Evolutionary conservation across 2,329 filamentous ascomycete species (phyloP), one percentile per base, ranked within the genome.

Genomic region (Sporothrix pallida): DNA sequence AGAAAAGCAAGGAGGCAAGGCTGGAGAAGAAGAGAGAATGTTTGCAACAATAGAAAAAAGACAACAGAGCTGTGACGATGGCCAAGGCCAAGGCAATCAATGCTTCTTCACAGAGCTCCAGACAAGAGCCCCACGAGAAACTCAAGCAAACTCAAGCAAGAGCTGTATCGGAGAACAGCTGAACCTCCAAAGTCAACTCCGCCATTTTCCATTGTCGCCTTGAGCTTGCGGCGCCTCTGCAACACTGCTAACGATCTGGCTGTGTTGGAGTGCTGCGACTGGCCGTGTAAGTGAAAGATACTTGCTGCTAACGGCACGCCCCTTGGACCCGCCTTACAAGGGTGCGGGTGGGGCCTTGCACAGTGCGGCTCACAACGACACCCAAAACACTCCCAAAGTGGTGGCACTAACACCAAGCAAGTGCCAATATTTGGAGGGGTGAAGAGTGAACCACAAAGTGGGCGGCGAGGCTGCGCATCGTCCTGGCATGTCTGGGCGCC

Each of bases 401-500:
- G 10, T 8, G 63, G 10, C 20, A n/a, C n/a, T 44, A 68, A 50
- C 7, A 48, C 20, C 23, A 17, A 12, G 9, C 31, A 58, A 9
- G 12, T 42, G 65, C 46, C 65, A 42, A 68, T 68, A 68, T 68
- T 31, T 58, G 12, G 54, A 42, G 37, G 15, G 60, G 17, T 37
- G 31, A 37, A 37, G 31, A 37, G 7, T 37, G 31, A 6, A 37
- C 17, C 17, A 23, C 37, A 12, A 54, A 46, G 37, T 23, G 70
- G 56, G 56, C 56, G 56, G 56, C 70, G 23, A 72, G 70, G 70
- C 70, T 72, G 60, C 70, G 50, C 60, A 72, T 62, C 17, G n/a
- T n/a, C 15, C 42, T 48, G 13, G 63, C 63, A 10, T 71, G 48
- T 54, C 42, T 72, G 31, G 70, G 70, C 48, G 60, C 48, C 70